Conservation (phyloP, 192 early-diverging fungal genomes). For the Podila epicladia region DNA sequence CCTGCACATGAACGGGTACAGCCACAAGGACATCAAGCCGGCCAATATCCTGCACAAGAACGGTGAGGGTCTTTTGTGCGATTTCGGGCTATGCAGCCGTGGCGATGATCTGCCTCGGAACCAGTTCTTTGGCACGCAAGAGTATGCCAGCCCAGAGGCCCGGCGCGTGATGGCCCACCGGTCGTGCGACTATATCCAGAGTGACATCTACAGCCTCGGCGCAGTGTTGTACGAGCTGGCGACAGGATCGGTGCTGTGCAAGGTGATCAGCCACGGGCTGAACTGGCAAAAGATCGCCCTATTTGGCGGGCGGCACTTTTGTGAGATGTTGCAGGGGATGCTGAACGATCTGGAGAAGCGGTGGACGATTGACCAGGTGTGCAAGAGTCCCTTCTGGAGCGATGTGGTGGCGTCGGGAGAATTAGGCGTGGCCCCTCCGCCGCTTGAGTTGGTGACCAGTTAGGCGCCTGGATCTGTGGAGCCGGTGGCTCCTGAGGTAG, state of each 20-base stretch:
- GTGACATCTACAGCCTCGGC: slow-evolving; percentile 39
- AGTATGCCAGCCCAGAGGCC: slow-evolving; percentile 40
- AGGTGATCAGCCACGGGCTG: slow-evolving; percentile 31
- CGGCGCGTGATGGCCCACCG: slow-evolving; percentile 24
- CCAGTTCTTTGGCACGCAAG: slow-evolving; percentile 50
- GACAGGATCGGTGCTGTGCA: slow-evolving; percentile 33
- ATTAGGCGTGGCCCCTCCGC: neutral
- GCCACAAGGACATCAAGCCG: slow-evolving; percentile 49
- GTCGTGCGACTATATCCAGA: slow-evolving; percentile 38
- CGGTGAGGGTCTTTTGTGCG: slow-evolving; percentile 26
- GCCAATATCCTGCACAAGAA: slow-evolving; percentile 37
- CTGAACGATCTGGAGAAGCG: slow-evolving; percentile 37
- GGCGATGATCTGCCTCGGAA: slow-evolving; percentile 28
- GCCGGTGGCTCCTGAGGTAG: too few relatives aligned
- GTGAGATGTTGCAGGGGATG: slow-evolving; percentile 41
- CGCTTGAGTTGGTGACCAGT: neutral
- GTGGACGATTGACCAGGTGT: slow-evolving; percentile 39
- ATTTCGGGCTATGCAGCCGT: slow-evolving; percentile 44
- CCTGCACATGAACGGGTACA: slow-evolving; percentile 34
- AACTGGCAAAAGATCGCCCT: slow-evolving; percentile 32
- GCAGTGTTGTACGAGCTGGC: slow-evolving; percentile 44
- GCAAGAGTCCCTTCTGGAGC: slow-evolving; percentile 27
- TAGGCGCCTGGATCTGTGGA: too few relatives aligned
- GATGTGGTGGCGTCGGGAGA: neutral
- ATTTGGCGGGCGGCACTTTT: slow-evolving; percentile 26